Conservation (phyloP, 2,329 filamentous ascomycete genomes). For the Xylariaceae sp. region DNA sequence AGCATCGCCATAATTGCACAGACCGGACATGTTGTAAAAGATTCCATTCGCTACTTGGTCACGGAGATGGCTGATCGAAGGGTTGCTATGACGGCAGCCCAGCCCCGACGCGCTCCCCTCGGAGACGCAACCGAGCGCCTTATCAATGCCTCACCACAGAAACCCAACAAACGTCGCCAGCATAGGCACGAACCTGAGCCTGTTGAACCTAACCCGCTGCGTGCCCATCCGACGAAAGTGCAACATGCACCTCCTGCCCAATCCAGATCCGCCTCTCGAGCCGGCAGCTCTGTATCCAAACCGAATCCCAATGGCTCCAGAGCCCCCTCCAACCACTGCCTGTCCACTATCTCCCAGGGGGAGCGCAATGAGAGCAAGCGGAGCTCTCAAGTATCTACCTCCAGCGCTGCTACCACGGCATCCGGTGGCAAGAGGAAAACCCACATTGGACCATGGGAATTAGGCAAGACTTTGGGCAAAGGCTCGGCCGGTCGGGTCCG, state of each 20-base stretch:
- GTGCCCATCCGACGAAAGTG: slow-evolving; percentile 15
- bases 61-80: slow-evolving; percentile 19
- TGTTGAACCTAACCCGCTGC: slow-evolving; percentile 18
- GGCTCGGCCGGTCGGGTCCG: slow-evolving; percentile 87
- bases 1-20: too few species aligned
- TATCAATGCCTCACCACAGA: slow-evolving; percentile 18
- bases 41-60: slow-evolving; percentile 5
- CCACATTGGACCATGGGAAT: slow-evolving; percentile 88
- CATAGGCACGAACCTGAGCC: slow-evolving; percentile 6
- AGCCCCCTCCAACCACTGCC: slow-evolving; percentile 3
- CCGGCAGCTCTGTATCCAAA: slow-evolving; percentile 3
- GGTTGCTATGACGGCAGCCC: slow-evolving; percentile 8
- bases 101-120: slow-evolving; percentile 21
- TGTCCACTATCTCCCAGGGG: slow-evolving; percentile 6
- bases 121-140: slow-evolving; percentile 26
- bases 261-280: slow-evolving; percentile 4
- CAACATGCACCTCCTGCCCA: slow-evolving; percentile 2
- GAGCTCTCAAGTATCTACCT: slow-evolving; percentile 22
- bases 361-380: slow-evolving; percentile 16
- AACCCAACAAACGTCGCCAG: slow-evolving; percentile 12
- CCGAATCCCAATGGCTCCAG: slow-evolving; percentile 1
- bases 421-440: slow-evolving; percentile 52
- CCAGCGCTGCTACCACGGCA: slow-evolving; percentile 22
- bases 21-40: slow-evolving; percentile 12
- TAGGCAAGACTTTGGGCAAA: slow-evolving; percentile 84